Conservation (phyloP, 495 filamentous ascomycete species). For the Penicillium odoratum region DNA sequence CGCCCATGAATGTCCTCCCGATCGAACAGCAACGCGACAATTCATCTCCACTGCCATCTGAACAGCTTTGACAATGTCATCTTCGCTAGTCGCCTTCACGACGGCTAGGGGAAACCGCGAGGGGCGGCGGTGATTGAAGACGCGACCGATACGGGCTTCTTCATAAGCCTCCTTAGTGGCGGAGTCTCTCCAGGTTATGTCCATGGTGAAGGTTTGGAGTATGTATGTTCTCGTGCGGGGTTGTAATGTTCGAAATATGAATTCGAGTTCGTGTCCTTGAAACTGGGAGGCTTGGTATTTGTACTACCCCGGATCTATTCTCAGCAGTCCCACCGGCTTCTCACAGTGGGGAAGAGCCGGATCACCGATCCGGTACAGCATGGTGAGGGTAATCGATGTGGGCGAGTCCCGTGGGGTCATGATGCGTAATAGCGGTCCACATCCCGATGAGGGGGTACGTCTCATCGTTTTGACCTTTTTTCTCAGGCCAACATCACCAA, state of each 20-base stretch:
- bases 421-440: neutral
- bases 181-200: conserved; percentile 17
- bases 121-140: conserved; percentile 42
- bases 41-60: conserved; percentile 39
- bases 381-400: neutral
- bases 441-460: neutral
- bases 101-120: conserved; percentile 46
- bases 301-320: neutral
- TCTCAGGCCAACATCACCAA: conserved; percentile 9
- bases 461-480: conserved; percentile 3
- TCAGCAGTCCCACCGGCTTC: too few species aligned
- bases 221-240: neutral
- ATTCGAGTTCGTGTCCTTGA: neutral
- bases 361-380: neutral
- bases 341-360: neutral
- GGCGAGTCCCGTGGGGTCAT: neutral
- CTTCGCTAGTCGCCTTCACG: conserved; percentile 35
- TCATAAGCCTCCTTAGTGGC: conserved; percentile 27
- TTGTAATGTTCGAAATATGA: neutral
- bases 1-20: conserved; percentile 56
- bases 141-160: conserved; percentile 29
- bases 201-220: neutral
- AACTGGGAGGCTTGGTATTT: neutral
- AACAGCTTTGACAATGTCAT: conserved; percentile 46
- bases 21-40: conserved; percentile 48